These are phyloP conservation scores for Carex parvula DNA, from an alignment of 176 grass and related monocot genomes.

Conservation along the genomic window DNA sequence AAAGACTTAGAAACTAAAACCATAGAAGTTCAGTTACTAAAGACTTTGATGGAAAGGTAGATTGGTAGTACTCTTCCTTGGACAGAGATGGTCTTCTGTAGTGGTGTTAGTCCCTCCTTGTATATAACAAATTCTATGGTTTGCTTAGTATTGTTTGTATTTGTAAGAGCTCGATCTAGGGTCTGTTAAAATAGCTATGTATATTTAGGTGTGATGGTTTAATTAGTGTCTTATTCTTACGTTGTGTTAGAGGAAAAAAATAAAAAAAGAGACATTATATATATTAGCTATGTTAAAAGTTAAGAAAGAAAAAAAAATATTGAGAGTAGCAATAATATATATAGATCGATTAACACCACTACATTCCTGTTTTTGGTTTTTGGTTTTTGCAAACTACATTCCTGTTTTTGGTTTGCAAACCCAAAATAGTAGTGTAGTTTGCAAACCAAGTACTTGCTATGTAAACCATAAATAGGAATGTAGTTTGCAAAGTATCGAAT, in stretches of 20 bases:
- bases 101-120: constrained; percentile 15
- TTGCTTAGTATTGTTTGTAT: constrained; percentile 25
- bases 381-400: no score
- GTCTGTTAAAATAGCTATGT: constrained; percentile 4
- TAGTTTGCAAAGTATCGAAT: no score
- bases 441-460: no score
- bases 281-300: neutral
- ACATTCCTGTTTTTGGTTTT: no score
- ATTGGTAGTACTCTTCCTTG: neutral
- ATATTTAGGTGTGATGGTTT: neutral
- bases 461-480: no score
- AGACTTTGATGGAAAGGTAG: neutral
- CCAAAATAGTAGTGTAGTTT: no score
- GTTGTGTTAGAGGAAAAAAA: neutral
- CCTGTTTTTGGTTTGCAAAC: no score
- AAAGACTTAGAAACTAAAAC: no score
- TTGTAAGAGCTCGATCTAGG: neutral
- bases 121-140: constrained; percentile 12
- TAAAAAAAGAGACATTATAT: neutral
- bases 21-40: no score
- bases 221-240: no score
- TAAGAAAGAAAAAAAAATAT: neutral
- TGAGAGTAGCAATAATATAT: constrained; percentile 1
- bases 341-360: neutral
- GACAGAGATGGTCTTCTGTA: neutral